Evolutionary conservation across 306 rosid genomes (phyloP).

Genomic region (Purshia tridentata): DNA sequence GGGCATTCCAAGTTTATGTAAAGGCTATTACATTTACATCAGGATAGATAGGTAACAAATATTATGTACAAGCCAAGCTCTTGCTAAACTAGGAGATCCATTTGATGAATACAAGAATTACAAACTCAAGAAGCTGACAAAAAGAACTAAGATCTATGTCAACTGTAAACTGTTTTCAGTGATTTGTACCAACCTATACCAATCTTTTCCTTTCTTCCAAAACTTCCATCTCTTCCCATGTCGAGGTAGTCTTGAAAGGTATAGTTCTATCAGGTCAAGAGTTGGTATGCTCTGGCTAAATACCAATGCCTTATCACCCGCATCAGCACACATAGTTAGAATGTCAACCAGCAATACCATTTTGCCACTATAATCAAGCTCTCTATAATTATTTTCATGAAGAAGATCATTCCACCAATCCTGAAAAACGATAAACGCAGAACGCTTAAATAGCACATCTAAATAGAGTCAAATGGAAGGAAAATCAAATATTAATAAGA

Average conservation of each 20-base stretch:
- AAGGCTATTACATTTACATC: background rate
- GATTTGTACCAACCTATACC: slow-evolving; percentile 80
- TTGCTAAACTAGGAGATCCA: background rate
- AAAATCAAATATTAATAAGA: background rate
- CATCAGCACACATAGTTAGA: slow-evolving; percentile 73
- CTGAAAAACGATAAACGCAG: slow-evolving; percentile 41
- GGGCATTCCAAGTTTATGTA: no score
- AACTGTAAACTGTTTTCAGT: slow-evolving; percentile 19
- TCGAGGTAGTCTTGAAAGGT: slow-evolving; percentile 71
- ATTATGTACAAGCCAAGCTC: background rate
- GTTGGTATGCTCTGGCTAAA: slow-evolving; percentile 99
- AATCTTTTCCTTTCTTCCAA: slow-evolving; percentile 95
- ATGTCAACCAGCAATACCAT: slow-evolving; percentile 89
- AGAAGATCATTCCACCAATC: slow-evolving; percentile 95
- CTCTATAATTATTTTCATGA: slow-evolving; percentile 67
- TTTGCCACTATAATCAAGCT: slow-evolving; percentile 87
- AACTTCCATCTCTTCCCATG: slow-evolving; percentile 61
- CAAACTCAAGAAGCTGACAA: background rate
- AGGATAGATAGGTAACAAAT: background rate
- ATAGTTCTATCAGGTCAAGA: slow-evolving; percentile 83
- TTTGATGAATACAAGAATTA: background rate
- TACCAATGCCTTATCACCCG: slow-evolving; percentile 92
- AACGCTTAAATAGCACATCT: slow-evolving; percentile 9
- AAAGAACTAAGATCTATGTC: background rate
- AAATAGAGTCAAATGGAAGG: background rate